These are phyloP conservation scores for Naematelia aurantialba DNA, from an alignment of 768 basidiomycete genomes.

Conservation along the genomic window DNA sequence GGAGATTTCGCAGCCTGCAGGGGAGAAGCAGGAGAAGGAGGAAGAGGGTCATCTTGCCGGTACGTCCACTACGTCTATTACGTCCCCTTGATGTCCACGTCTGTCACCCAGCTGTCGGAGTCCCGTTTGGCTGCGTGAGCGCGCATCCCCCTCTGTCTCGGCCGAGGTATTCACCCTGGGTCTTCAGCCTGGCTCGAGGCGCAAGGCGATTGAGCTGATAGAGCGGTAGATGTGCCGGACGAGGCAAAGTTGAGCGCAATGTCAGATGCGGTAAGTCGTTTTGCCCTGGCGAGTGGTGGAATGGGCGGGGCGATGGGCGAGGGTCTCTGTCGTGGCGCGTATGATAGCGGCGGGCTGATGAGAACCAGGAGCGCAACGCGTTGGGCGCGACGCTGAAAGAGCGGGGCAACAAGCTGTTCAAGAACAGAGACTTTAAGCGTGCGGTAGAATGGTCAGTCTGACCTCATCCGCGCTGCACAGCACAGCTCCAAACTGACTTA, in stretches of 20 bases:
- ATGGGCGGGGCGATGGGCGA: no score
- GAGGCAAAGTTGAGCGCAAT: conserved; percentile 42
- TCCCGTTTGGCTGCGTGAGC: no score
- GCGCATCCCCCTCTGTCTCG: no score
- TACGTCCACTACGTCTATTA: conserved; percentile 11
- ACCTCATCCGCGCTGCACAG: not conserved
- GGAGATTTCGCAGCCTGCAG: conserved; percentile 52
- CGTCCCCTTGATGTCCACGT: no score
- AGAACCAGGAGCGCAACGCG: conserved; percentile 46
- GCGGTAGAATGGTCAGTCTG: conserved; percentile 50
- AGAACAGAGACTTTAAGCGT: conserved; percentile 51
- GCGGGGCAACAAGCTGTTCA: conserved; percentile 54
- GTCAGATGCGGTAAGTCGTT: conserved; percentile 31
- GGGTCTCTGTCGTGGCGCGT: no score
- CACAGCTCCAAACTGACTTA: conserved; percentile 5
- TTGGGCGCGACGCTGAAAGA: conserved; percentile 58
- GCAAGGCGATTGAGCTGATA: not conserved
- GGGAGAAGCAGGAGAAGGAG: conserved; percentile 20
- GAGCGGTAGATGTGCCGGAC: conserved; percentile 30
- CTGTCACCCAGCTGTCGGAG: no score
- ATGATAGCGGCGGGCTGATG: conserved; percentile 35
- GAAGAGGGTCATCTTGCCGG: conserved; percentile 28
- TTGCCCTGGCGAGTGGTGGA: no score
- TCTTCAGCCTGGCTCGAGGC: no score
- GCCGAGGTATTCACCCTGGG: no score